These are phyloP conservation scores for Barnettozyma sucrosica DNA, from an alignment of 805 yeast genomes.

Conservation along the genomic window DNA sequence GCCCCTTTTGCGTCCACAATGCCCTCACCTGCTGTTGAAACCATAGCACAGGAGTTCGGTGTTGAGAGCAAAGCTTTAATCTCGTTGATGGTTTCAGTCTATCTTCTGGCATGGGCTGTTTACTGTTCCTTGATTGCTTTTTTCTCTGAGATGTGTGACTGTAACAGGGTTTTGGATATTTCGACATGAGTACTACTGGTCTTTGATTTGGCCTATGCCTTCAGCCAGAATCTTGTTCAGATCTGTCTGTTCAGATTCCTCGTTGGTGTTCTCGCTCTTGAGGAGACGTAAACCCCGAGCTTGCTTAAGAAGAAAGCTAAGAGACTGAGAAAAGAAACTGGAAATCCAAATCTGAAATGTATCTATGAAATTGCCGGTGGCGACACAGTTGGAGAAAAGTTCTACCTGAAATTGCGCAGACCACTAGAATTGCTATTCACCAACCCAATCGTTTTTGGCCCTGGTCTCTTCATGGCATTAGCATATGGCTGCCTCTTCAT, in stretches of 20 bases:
- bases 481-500: slow-evolving; percentile 27
- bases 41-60: slow-evolving; percentile 39
- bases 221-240: slow-evolving; percentile 15
- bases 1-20: slow-evolving; percentile 60
- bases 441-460: background rate
- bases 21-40: slow-evolving; percentile 51
- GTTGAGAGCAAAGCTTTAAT: slow-evolving; percentile 36
- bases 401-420: background rate
- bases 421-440: background rate
- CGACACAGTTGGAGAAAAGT: slow-evolving; percentile 33
- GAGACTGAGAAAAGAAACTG: slow-evolving; percentile 43
- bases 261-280: slow-evolving; percentile 39
- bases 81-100: slow-evolving; percentile 38
- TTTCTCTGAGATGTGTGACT: slow-evolving; percentile 51
- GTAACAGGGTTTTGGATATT: slow-evolving; percentile 43
- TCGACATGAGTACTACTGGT: slow-evolving; percentile 42
- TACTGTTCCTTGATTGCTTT: slow-evolving; percentile 59
- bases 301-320: slow-evolving; percentile 18
- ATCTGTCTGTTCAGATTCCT: slow-evolving; percentile 53
- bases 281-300: background rate
- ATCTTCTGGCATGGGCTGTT: slow-evolving; percentile 15
- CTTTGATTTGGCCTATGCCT: background rate
- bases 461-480: background rate
- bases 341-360: slow-evolving; percentile 49
- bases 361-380: slow-evolving; percentile 52